Percentiles rank a stretch among this genome's conserved stretches.
phyloP scores from a whole-genome alignment of 495 filamentous ascomycete genomes.

The Penicillium tannophilum region DNA sequence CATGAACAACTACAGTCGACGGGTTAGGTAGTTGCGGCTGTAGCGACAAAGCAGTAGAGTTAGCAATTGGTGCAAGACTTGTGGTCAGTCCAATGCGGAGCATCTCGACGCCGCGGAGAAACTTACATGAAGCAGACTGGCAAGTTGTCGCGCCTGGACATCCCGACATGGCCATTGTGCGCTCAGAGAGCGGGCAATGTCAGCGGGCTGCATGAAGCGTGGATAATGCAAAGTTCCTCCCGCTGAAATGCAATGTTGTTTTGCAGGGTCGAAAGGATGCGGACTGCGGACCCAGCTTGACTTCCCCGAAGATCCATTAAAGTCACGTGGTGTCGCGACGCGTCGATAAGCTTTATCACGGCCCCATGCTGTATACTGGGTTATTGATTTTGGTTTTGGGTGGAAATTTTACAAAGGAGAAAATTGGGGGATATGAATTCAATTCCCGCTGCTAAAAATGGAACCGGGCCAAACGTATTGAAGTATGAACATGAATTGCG shows the following conservation, averaged over 20 bases:
- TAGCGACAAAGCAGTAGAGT: conserved; percentile 12
- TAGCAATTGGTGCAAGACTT: conserved; percentile 10
- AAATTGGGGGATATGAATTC: conserved; percentile 9
- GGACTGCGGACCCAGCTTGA: conserved; percentile 4
- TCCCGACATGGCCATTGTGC: conserved; percentile 65
- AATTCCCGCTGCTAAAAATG: conserved; percentile 21
- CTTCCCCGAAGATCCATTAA: not conserved
- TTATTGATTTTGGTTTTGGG: not conserved
- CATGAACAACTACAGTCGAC: conserved; percentile 73
- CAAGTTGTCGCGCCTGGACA: conserved; percentile 62
- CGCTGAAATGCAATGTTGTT: conserved; percentile 2
- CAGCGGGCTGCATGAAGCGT: conserved; percentile 30
- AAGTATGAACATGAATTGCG: conserved; percentile 1
- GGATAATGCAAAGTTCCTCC: not conserved
- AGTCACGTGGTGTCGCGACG: conserved; percentile 22
- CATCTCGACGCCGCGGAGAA: conserved; percentile 1
- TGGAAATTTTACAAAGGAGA: not conserved
- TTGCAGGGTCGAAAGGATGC: not conserved
- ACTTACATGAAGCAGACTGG: conserved; percentile 62
- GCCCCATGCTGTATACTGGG: not conserved
- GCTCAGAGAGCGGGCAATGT: conserved; percentile 46
- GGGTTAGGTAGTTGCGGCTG: conserved; percentile 49
- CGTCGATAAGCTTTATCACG: conserved; percentile 3
- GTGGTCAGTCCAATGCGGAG: not conserved
- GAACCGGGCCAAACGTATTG: conserved; percentile 18